Base-by-base conservation (phyloP, 2,329 filamentous ascomycete genomes). In the Ceratocystis ficicola region DNA sequence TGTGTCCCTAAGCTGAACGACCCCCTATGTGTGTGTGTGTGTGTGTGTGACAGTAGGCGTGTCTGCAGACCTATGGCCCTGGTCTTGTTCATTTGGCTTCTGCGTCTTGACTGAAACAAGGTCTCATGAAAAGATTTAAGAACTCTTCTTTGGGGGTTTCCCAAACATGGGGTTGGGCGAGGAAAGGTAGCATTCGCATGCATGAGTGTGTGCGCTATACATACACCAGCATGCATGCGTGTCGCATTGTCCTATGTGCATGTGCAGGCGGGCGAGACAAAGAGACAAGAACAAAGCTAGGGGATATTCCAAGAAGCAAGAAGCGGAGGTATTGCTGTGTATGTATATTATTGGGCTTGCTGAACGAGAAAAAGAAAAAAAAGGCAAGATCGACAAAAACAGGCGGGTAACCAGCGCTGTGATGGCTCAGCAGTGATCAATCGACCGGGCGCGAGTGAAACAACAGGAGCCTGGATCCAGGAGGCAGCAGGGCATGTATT, bases 61-160 rank as follows among this genome's bases (percentile, higher is more conserved):
- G 46, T 48, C 44, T 7, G 2, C 3, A 48, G 46, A 8, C 46
- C 25, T 50, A n/a, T 50, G 25, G 20, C 46, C 17, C 3, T 20
- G 17, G 17, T 7, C 46, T n/a, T 50, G 6, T 30, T 10, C 22
- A 22, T 30, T 6, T 57, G 10, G 6, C 17, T 28, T 57, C 52
- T 57, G 15, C 25, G 25, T 32, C 52, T 32, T 22, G 32, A 57
- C 22, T 57, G 52, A 57, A 57, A 57, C 52, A 57, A 20, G 20
- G 22, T 57, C 22, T 57, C 15, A 57, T 57, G 52, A 22, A 57
- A 28, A 30, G 52, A 57, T 57, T 57, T 57, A 57, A 57, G 52
- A 57, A n/a, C 57, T 36, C 32, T 61, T 61, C 57, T 44, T 30
- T 41, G 8, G 15, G 57, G 57, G 10, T n/a, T 61, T 61, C 25